Base-by-base conservation (phyloP, 2,329 filamentous ascomycete genomes). In the Bipolaris gigantea region DNA sequence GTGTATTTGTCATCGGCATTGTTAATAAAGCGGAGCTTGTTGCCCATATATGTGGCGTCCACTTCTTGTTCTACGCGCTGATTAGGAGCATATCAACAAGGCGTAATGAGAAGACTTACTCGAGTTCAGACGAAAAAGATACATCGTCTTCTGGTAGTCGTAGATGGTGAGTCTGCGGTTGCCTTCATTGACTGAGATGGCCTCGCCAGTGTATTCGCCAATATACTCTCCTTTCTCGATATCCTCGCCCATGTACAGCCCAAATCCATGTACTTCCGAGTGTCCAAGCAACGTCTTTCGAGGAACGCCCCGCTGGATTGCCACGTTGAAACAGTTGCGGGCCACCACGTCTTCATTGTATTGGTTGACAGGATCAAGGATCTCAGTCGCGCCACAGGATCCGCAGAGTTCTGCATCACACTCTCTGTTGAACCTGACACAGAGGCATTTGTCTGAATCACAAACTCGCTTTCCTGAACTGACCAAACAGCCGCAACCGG, bases 1-100 rank as follows among this genome's bases (percentile, higher is more conserved):
- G 71, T 72, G 56, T 77, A 77, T 56, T 80, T 76, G 40, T 73
- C 71, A 43, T 80, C 78, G 1, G 88, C 86, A 64, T 93, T 89
- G 72, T 95, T 94, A 71, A 94, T 90, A 74, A 92, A 94, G 4
- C 90, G 85, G 42, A 88, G 87, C 59, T 92, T 86, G 70, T 93
- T 94, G 45, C 90, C 90, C 60, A 88, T 88, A 38, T 85, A 85
- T 18, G 88, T 89, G 6, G 86, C 87, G 67, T 94, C 90, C 16
- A 94, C 76, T 32, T 79, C 78, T 61, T 83, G 80, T 10, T 75
- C 69, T 74, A 49, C 25, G 38, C 15, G 18, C 21, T 2, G 32
- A 47, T 64, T 42, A 65, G 59, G 18, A 40, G 10, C 18, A 5
- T 48, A 11, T 11, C 11, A 7, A n/a, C n/a, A 10, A 23, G 16